Evolutionary conservation across 352 stramenopile species (phyloP), one percentile per base, ranked within the genome.

Genomic region (Halophytophthora polymorphica): DNA sequence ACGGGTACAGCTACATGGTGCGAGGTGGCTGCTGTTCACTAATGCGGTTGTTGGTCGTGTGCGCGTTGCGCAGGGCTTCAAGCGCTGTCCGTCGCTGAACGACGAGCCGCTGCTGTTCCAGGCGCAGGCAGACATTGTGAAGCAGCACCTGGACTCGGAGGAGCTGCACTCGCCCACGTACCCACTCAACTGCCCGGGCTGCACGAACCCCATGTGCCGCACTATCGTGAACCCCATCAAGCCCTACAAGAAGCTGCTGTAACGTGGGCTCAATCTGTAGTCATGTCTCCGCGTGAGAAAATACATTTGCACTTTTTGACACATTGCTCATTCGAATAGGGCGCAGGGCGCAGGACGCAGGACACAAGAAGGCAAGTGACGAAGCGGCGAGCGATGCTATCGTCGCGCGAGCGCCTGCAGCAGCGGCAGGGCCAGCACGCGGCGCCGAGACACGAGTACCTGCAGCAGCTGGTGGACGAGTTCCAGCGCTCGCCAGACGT

Each of bases 71-170:
- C 49, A 87, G 74, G 43, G 98, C 50, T 99, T 98, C 71, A 86
- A 93, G 59, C 84, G 96, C 49, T 97, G 90, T 52, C 96, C 96
- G 28, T 97, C 96, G 36, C 73, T 99, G 34, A 99, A 99, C 63
- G 96, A 99, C 68, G 72, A 90, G 43, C 83, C 83, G 35, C 57
- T 90, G 52, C 96, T 99, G 51, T 98, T 98, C 51, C 60, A 96
- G 39, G 97, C 98, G 47, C 96, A 99, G 86, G 96, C 96, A 2
- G 90, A 98, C 58, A 91, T 99, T 66, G 94, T 99, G 12, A 94
- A 96, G 44, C 77, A 95, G 40, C 95, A 98, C 19, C 56, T 99
- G 36, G 84, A 93, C 51, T 64, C 66, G 11, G 56, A 86, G 8
- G 53, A 77, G 50, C 64, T 95, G 36, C 81, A 91, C 66, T 90